Percentiles rank a stretch among this genome's conserved stretches.
Evolutionary conservation across 306 rosid genomes (phyloP).

Genomic region (Begonia fuchsioides): DNA sequence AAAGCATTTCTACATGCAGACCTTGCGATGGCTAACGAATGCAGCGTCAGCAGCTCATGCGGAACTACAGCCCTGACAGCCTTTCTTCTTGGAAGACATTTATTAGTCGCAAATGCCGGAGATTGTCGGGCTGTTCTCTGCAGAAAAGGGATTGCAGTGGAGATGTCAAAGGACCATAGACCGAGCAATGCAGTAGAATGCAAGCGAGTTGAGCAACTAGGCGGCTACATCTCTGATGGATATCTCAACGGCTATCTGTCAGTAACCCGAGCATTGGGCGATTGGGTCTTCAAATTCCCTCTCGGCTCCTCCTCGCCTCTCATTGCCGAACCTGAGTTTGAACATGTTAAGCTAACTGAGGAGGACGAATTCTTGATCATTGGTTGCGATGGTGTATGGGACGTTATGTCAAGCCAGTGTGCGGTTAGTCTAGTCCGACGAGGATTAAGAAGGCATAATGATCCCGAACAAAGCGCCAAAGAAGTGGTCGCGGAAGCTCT

Average conservation of each 20-base stretch:
- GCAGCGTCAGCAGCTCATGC: slow-evolving; percentile 40
- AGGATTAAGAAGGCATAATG: slow-evolving; percentile 65
- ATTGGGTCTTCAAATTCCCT: slow-evolving; percentile 66
- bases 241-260: slow-evolving; percentile 56
- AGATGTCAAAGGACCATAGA: slow-evolving; percentile 71
- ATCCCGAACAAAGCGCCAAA: slow-evolving; percentile 65
- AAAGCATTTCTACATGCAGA: slow-evolving; percentile 68
- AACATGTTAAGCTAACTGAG: slow-evolving; percentile 39
- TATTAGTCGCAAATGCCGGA: slow-evolving; percentile 86
- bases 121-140: slow-evolving; percentile 97
- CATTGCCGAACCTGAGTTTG: slow-evolving; percentile 78
- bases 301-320: slow-evolving; percentile 63
- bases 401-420: slow-evolving; percentile 59
- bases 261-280: slow-evolving; percentile 84
- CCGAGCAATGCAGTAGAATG: slow-evolving; percentile 46
- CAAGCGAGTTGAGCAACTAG: slow-evolving; percentile 52
- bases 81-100: slow-evolving; percentile 62
- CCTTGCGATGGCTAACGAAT: slow-evolving; percentile 59
- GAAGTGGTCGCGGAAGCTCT: slow-evolving; percentile 73
- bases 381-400: slow-evolving; percentile 94
- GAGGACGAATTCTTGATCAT: slow-evolving; percentile 81
- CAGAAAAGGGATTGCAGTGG: slow-evolving; percentile 61
- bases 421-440: slow-evolving; percentile 87
- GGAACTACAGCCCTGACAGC: slow-evolving; percentile 96
- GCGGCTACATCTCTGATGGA: slow-evolving; percentile 38